Evolutionary conservation across 2,329 filamentous ascomycete species (phyloP).

Genomic region (Alternaria sp.): DNA sequence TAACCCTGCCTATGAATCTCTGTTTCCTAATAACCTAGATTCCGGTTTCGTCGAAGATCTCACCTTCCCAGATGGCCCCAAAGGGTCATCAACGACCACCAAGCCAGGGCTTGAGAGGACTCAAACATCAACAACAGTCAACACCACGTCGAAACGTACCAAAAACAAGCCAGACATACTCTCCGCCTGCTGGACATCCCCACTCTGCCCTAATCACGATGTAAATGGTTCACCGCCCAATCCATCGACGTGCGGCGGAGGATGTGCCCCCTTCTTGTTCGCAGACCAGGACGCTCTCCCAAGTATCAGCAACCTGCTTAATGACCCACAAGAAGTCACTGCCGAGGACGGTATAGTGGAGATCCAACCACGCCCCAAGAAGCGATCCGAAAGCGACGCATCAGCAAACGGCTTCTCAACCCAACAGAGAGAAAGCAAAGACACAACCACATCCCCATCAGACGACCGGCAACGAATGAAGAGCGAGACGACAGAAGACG

Average conservation of each 20-base stretch:
- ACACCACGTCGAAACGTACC: conserved; percentile 36
- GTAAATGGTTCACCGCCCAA: conserved; percentile 48
- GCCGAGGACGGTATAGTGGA: conserved; percentile 47
- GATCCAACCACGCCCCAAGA: conserved; percentile 44
- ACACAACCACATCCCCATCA: conserved; percentile 19
- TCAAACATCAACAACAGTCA: conserved; percentile 22
- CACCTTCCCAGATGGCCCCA: conserved; percentile 46
- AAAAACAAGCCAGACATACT: conserved; percentile 47
- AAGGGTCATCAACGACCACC: conserved; percentile 21
- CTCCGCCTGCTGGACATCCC: conserved; percentile 52
- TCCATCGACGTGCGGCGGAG: conserved; percentile 49
- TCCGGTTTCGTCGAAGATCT: conserved; percentile 46
- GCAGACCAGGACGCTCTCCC: conserved; percentile 42
- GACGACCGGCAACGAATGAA: conserved; percentile 34
- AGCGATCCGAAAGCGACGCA: conserved; percentile 45
- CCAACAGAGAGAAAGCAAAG: conserved; percentile 35
- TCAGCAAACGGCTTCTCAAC: conserved; percentile 39
- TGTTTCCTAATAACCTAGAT: conserved; percentile 46
- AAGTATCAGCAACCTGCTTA: conserved; percentile 36
- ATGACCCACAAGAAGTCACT: conserved; percentile 39
- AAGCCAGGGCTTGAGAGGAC: conserved; percentile 25
- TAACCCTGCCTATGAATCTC: conserved; percentile 44
- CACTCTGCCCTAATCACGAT: conserved; percentile 49
- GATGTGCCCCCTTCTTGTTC: conserved; percentile 50
- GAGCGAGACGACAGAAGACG: conserved; percentile 40